Evolutionary conservation across 345 rosid species (phyloP).

Genomic region (Hypericum perforatum): DNA sequence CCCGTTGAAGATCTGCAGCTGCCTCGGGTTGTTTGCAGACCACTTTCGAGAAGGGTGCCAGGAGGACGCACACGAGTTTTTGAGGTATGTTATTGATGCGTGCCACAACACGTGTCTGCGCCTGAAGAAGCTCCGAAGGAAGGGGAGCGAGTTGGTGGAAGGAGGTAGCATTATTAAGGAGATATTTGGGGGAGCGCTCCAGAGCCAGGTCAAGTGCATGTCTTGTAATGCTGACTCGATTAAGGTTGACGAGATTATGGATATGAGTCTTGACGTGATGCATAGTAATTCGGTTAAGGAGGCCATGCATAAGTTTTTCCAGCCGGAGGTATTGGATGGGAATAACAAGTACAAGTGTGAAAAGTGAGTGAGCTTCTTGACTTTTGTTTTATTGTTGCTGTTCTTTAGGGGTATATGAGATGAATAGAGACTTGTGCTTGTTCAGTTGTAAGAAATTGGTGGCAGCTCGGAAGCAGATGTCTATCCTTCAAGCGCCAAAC

Average conservation of each 20-base stretch:
- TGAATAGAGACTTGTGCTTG: conserved; percentile 18
- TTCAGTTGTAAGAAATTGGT: conserved; percentile 93
- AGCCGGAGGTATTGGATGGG: conserved; percentile 84
- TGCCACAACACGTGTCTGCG: conserved; percentile 89
- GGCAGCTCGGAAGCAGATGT: conserved; percentile 94
- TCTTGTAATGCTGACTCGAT: conserved; percentile 77
- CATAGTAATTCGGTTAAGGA: conserved; percentile 59
- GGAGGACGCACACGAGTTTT: conserved; percentile 96
- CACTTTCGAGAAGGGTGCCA: conserved; percentile 72
- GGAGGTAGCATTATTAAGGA: conserved; percentile 52
- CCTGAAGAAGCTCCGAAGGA: conserved; percentile 59
- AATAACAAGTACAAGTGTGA: conserved; percentile 90
- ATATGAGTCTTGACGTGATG: conserved; percentile 79
- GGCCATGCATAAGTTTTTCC: conserved; percentile 81
- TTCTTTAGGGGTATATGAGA: neutral
- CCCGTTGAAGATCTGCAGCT: conserved; percentile 57
- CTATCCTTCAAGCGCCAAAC: conserved; percentile 78
- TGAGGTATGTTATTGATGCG: conserved; percentile 85
- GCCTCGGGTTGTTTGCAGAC: conserved; percentile 59
- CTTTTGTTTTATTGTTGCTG: neutral
- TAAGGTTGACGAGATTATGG: conserved; percentile 96
- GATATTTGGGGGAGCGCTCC: conserved; percentile 91
- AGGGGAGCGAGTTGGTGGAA: conserved; percentile 23
- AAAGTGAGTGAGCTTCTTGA: conserved; percentile 31
- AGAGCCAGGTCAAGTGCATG: conserved; percentile 93